Conservation (phyloP, 352 stramenopile species). For the Phytophthora citrophthora region DNA sequence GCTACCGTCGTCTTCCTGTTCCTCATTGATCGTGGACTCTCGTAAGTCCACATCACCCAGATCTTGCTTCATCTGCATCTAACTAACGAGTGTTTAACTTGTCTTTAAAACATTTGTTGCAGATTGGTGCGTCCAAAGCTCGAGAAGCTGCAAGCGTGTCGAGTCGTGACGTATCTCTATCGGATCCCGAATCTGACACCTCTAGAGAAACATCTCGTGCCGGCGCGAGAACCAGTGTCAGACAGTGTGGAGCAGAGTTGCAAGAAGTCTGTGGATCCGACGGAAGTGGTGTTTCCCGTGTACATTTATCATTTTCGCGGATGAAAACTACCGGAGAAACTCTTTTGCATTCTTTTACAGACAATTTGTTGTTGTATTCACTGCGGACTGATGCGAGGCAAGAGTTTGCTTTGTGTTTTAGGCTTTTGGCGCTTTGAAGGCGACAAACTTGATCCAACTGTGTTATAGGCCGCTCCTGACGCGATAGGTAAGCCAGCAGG, state of each 20-base stretch:
- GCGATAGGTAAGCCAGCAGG: conserved; percentile 23
- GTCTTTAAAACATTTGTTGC: background rate
- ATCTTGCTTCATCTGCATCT: conserved; percentile 5
- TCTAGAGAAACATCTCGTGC: conserved; percentile 57
- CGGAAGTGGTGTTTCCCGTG: conserved; percentile 69
- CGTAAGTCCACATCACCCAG: conserved; percentile 48
- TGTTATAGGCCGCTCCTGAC: conserved; percentile 12
- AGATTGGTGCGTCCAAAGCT: conserved; percentile 65
- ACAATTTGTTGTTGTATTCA: conserved; percentile 1
- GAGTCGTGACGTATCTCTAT: conserved; percentile 85
- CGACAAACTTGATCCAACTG: conserved; percentile 8
- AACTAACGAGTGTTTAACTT: conserved; percentile 7
- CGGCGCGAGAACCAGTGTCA: conserved; percentile 34
- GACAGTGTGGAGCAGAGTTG: conserved; percentile 3
- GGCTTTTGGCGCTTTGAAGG: conserved; percentile 33
- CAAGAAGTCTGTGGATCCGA: conserved; percentile 5
- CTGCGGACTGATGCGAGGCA: conserved; percentile 36
- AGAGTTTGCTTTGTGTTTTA: conserved; percentile 29
- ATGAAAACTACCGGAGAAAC: no score
- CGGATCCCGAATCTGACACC: conserved; percentile 50
- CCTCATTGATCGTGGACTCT: conserved; percentile 73
- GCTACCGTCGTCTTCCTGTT: conserved; percentile 84
- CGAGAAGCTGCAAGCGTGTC: conserved; percentile 45
- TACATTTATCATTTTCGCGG: conserved; percentile 72
- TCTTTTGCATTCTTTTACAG: background rate